Evolutionary conservation across 768 basidiomycete genomes (phyloP), one percentile per base, ranked within the genome.

Genomic region (Phanerochaete carnosa): DNA sequence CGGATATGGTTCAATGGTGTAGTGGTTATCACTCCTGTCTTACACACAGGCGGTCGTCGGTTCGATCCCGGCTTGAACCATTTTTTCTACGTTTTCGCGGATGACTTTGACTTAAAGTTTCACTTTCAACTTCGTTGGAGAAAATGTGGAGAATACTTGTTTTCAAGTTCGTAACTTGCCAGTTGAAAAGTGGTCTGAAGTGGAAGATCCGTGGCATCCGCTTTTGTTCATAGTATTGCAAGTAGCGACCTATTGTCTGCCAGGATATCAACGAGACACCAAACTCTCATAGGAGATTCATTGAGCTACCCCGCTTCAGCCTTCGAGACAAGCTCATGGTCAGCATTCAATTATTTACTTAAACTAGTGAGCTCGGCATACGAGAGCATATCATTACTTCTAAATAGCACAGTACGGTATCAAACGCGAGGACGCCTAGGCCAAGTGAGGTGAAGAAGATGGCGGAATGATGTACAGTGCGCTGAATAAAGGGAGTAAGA

Each of bases 381-480:
- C 33, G 52, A 53, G 23, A 53, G 52, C 52, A 37, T 53, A 16
- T 37, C 52, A 53, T 53, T 53, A 53, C 52, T 35, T 53, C 52
- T 53, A 53, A 23, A 53, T 37, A 53, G 52, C 52, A 53, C 52
- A 53, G 52, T 53, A 53, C 33, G 52, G 33, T 53, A 53, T 32
- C 22, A 22, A 35, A 16, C 26, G 7, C n/a, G 33, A 32, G n/a
- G 33, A 30, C 13, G 47, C n/a, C 26, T 13, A n/a, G 13, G 3
- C 13, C n/a, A 13, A 22, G 33, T 37, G 12, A n/a, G 23, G 16
- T 30, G 26, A 35, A 53, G 30, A 11, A 30, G 12, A 32, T 35
- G 47, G 30, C 15, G 29, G 32, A 32, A 53, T 7, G 22, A 32
- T n/a, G 9, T 33, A 22, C 23, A 53, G 32, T 35, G 22, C 26